Percentiles rank a stretch among this genome's conserved stretches.
Evolutionary conservation across 73 alveolate genomes (phyloP).

Genomic region (Breviolum minutum): DNA sequence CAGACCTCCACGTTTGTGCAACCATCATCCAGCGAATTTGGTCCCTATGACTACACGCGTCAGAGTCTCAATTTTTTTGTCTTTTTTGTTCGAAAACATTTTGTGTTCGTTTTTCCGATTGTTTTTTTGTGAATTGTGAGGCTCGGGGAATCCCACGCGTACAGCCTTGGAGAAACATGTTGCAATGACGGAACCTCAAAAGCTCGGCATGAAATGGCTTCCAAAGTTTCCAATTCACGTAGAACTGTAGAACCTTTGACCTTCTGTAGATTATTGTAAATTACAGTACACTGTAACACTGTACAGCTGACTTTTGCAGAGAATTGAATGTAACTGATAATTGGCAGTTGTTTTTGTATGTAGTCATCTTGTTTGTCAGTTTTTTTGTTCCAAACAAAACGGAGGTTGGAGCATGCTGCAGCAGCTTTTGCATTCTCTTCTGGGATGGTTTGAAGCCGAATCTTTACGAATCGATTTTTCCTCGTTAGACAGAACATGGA

Average conservation of each 20-base stretch:
- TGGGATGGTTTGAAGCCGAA: conserved; percentile 43
- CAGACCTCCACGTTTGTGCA: conserved; percentile 93
- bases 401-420: conserved; percentile 85
- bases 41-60: conserved; percentile 94
- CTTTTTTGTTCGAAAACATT: not conserved
- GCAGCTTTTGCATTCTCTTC: conserved; percentile 92
- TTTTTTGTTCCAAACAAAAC: not conserved
- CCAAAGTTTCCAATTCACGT: not conserved
- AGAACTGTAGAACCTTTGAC: too few species aligned
- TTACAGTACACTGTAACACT: too few species aligned
- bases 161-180: conserved; percentile 92
- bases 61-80: not conserved
- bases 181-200: conserved; percentile 35
- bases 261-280: too few species aligned
- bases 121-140: not conserved
- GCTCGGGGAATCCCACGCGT: conserved; percentile 85
- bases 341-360: too few species aligned
- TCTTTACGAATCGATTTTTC: not conserved
- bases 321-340: too few species aligned
- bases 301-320: too few species aligned
- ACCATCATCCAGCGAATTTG: conserved; percentile 94
- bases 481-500: not conserved
- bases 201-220: not conserved
- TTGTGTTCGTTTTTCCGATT: not conserved
- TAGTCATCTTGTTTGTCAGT: not conserved